Evolutionary conservation across 805 yeast genomes (phyloP).

Genomic region (Barnettozyma pratensis): DNA sequence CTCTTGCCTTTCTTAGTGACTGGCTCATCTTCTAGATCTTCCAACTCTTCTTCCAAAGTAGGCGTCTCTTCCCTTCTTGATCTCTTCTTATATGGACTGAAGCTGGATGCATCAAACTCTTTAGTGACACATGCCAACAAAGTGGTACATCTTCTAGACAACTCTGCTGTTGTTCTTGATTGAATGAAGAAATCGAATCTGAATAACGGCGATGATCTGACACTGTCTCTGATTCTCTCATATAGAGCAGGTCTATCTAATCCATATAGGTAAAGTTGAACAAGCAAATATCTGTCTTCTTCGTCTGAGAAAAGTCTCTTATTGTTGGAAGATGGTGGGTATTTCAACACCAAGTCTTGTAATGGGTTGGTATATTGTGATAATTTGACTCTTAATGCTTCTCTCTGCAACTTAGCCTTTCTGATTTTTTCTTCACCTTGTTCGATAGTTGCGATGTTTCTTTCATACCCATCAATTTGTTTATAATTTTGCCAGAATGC

Average conservation of each 20-base stretch:
- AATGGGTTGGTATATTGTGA: constrained; percentile 69
- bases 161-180: constrained; percentile 70
- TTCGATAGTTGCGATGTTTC: constrained; percentile 75
- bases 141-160: constrained; percentile 77
- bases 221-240: constrained; percentile 71
- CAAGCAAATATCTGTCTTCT: constrained; percentile 83
- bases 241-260: constrained; percentile 72
- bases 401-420: constrained; percentile 64
- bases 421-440: constrained; percentile 81
- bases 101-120: constrained; percentile 47
- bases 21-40: constrained; percentile 1
- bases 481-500: constrained; percentile 77
- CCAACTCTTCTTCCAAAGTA: constrained; percentile 4
- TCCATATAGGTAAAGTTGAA: constrained; percentile 77
- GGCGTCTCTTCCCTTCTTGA: background rate
- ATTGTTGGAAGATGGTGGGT: constrained; percentile 65
- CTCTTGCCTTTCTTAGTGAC: constrained; percentile 1
- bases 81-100: constrained; percentile 3
- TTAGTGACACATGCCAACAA: constrained; percentile 68
- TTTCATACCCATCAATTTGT: constrained; percentile 86
- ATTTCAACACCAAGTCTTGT: constrained; percentile 65
- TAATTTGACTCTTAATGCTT: constrained; percentile 70
- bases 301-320: constrained; percentile 76
- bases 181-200: constrained; percentile 85
- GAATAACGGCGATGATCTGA: constrained; percentile 70